Conservation (phyloP, 805 yeast species). For the Ogataea corticis region DNA sequence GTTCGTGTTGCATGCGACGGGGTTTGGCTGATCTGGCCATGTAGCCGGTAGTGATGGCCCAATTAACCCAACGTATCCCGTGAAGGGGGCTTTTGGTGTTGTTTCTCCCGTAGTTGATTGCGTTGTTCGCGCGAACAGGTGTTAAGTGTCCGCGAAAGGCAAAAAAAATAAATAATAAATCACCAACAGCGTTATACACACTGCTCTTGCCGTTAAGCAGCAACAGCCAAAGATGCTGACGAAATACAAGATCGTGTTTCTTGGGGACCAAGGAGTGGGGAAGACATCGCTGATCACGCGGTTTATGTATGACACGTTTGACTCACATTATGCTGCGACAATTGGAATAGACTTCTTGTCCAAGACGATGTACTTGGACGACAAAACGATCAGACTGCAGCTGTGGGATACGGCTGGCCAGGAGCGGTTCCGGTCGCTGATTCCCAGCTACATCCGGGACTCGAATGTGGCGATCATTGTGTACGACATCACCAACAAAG, state of each 20-base stretch:
- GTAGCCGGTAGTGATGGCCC: too few relatives aligned
- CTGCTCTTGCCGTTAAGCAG: not conserved
- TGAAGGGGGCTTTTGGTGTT: too few relatives aligned
- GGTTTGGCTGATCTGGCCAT: too few relatives aligned
- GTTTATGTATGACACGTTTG: conserved; percentile 97
- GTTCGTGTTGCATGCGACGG: too few relatives aligned
- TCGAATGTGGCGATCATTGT: conserved; percentile 97
- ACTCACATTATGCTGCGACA: conserved; percentile 94
- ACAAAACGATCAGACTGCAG: conserved; percentile 91
- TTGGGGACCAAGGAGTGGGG: conserved; percentile 98
- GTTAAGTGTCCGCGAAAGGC: too few relatives aligned
- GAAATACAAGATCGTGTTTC: conserved; percentile 86
- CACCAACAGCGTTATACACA: not conserved
- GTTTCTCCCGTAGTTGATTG: too few relatives aligned
- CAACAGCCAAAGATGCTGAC: conserved; percentile 38
- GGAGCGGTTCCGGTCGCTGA: conserved; percentile 90
- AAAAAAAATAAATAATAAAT: too few relatives aligned
- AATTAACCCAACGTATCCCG: too few relatives aligned
- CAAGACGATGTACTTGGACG: conserved; percentile 91
- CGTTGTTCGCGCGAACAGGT: too few relatives aligned
- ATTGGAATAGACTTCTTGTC: conserved; percentile 95
- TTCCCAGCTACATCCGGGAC: conserved; percentile 94
- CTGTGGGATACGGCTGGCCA: conserved; percentile 99
- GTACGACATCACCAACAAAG: conserved; percentile 86
- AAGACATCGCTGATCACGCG: conserved; percentile 95